Percentiles rank a stretch among this genome's conserved stretches.
phyloP scores from a whole-genome alignment of 176 grass and related monocot species.

The Panicum miliaceum region DNA sequence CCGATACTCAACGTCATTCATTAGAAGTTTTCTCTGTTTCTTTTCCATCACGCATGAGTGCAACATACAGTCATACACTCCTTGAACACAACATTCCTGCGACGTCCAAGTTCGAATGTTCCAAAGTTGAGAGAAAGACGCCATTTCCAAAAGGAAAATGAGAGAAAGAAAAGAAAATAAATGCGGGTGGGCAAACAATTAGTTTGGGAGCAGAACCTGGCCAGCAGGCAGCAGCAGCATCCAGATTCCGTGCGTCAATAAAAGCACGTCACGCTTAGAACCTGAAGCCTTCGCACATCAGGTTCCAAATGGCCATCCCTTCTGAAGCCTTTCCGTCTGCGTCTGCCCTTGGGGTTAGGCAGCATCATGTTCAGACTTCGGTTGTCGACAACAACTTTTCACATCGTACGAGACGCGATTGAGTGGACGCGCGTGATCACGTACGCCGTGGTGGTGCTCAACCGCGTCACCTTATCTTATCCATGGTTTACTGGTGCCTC shows the following conservation, averaged over 20 bases:
- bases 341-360: not conserved
- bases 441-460: not conserved
- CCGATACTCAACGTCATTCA: not conserved
- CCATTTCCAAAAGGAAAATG: no score
- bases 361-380: no score
- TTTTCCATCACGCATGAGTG: not conserved
- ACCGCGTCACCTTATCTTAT: no score
- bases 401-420: not conserved
- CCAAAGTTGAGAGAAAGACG: not conserved
- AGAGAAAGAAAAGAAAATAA: no score
- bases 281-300: not conserved
- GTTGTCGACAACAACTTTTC: not conserved
- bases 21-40: not conserved
- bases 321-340: not conserved
- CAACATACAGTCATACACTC: not conserved
- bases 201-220: not conserved
- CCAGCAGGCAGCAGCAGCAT: constrained; percentile 5
- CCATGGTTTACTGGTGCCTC: no score
- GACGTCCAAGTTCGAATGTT: not conserved
- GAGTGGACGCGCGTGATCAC: not conserved
- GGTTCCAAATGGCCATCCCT: not conserved
- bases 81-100: not conserved
- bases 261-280: not conserved
- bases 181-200: not conserved
- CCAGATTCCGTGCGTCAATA: not conserved